These are phyloP conservation scores for Fagus sylvatica DNA, from an alignment of 306 rosid genomes.

Conservation along the genomic window DNA sequence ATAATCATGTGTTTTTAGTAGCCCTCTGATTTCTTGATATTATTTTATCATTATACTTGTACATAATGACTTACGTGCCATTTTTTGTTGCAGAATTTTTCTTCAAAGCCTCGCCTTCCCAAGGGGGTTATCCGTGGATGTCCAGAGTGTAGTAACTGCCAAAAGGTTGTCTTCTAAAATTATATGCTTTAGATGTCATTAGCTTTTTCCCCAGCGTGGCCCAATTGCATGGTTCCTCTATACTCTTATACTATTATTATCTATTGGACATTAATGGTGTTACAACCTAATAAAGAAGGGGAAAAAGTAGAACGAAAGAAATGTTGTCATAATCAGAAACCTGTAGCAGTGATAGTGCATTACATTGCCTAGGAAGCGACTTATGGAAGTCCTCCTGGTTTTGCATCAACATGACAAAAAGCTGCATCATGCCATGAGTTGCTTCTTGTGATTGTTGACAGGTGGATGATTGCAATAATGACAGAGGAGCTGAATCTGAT, in stretches of 20 bases:
- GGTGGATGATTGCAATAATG: slow-evolving; percentile 15
- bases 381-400: slow-evolving; percentile 15
- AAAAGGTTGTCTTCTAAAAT: slow-evolving; percentile 57
- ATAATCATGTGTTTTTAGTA: slow-evolving; percentile 27
- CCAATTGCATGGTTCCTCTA: slow-evolving; percentile 17
- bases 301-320: neutral
- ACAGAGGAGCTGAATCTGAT: slow-evolving; percentile 5
- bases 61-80: slow-evolving; percentile 32
- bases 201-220: slow-evolving; percentile 7
- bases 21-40: slow-evolving; percentile 22
- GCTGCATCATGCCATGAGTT: neutral
- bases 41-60: slow-evolving; percentile 22
- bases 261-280: neutral
- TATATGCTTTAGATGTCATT: slow-evolving; percentile 8
- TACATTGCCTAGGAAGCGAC: slow-evolving; percentile 20
- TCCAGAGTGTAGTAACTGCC: slow-evolving; percentile 79
- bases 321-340: neutral
- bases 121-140: slow-evolving; percentile 94
- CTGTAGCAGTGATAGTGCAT: neutral
- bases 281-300: neutral
- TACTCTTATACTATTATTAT: neutral
- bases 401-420: slow-evolving; percentile 3
- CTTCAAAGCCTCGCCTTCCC: slow-evolving; percentile 55
- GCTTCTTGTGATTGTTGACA: slow-evolving; percentile 8
- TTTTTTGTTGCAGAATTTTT: slow-evolving; percentile 61